Evolutionary conservation across 768 basidiomycete species (phyloP), one percentile per base, ranked within the genome.

Genomic region (Mycena olivaceomarginata): DNA sequence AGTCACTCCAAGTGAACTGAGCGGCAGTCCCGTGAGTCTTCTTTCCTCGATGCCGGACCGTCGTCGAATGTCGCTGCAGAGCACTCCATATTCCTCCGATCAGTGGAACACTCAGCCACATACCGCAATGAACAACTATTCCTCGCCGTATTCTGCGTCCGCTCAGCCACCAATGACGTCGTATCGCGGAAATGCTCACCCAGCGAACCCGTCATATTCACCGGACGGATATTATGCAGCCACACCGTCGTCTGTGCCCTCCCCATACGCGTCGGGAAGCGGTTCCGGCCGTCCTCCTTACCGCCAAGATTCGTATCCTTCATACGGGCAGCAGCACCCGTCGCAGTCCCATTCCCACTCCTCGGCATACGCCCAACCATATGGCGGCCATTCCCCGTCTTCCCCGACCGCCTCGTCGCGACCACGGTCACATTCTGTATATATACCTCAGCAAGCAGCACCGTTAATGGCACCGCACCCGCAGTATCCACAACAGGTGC

Each of bases 381-480:
- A 77, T 20, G 72, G 79, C 20, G 4, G 39, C 18, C 72, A 68
- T 62, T 69, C 84, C 10, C 82, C 82, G 15, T 62, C 82, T 70
- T 79, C 86, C 59, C 80, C 84, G 40, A 71, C 64, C 16, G 22
- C 46, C n/a, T 81, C 85, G 25, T 78, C 85, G 45, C 86, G 87
- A 64, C 83, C 86, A 31, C 87, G 87, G 64, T 89, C 89, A 12
- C 87, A 88, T 76, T 88, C 90, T n/a, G 74, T 80, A 43, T 79
- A 72, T 69, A 48, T 82, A 80, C 72, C 80, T 70, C 78, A 82
- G 64, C 74, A 75, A 67, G 45, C 82, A 64, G 70, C 83, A 65
- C 75, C 82, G 46, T 59, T 69, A 57, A 77, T 77, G 71, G 59
- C 67, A 31, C 76, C 76, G 40, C 72, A 77, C 67, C 82, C 84